A percentile compares a stretch with the other conserved stretches of the same genome.
Evolutionary conservation across 2,329 filamentous ascomycete genomes (phyloP).

Genomic region (Curvularia lunata): DNA sequence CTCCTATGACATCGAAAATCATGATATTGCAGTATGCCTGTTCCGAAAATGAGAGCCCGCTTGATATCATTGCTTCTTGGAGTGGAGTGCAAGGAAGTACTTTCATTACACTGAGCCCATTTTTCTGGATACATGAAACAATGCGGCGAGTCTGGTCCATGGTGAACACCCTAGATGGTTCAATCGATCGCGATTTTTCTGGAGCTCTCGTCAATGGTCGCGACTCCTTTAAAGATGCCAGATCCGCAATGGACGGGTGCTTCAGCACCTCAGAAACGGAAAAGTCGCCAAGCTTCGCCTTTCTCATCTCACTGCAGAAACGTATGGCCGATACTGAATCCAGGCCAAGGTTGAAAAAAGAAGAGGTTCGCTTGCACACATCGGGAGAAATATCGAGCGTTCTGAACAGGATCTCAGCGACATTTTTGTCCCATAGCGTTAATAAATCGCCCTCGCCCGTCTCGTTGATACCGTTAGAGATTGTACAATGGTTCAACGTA

Average conservation of each 20-base stretch:
- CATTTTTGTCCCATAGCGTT: conserved; percentile 61
- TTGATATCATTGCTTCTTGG: conserved; percentile 85
- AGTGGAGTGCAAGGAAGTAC: conserved; percentile 84
- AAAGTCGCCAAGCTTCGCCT: conserved; percentile 56
- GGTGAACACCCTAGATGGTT: conserved; percentile 22
- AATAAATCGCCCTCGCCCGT: conserved; percentile 54
- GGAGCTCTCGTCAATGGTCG: background rate
- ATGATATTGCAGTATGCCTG: conserved; percentile 76
- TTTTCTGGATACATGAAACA: conserved; percentile 15
- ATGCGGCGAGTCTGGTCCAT: conserved; percentile 24
- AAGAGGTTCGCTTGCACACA: conserved; percentile 67
- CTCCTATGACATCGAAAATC: conserved; percentile 64
- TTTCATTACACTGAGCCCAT: conserved; percentile 52
- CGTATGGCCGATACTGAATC: conserved; percentile 84
- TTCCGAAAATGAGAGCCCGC: conserved; percentile 52
- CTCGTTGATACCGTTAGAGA: conserved; percentile 39
- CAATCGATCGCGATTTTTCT: background rate
- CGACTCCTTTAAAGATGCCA: conserved; percentile 51
- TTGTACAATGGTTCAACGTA: conserved; percentile 53
- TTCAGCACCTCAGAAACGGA: conserved; percentile 74
- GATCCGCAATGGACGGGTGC: conserved; percentile 67
- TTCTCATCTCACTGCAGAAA: conserved; percentile 65
- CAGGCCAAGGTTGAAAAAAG: conserved; percentile 78
- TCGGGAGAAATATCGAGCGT: conserved; percentile 55
- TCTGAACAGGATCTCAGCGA: conserved; percentile 63